Base-by-base conservation (phyloP, 1,284 basidiomycete species). In the Trametes pubescens region DNA sequence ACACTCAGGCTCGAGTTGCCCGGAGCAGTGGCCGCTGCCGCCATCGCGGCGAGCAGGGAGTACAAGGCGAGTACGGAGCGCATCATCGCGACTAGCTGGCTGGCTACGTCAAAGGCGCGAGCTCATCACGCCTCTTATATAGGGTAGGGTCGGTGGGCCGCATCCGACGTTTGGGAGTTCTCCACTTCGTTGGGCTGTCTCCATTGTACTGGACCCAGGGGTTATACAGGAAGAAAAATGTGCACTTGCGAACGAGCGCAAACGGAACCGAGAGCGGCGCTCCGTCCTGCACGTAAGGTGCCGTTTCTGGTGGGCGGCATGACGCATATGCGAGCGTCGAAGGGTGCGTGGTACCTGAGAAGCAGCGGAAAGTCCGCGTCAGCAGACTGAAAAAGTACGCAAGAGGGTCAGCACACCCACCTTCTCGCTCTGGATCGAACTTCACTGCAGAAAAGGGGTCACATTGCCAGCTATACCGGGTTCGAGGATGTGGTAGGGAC, bases 361-460 rank as follows among this genome's bases (percentile, higher is more conserved):
- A 48, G 51, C 10, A 53, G 14, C 22, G 5, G 2, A 26, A 37
- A 34, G 44, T 16, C 21, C 37, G 22, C 32, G 44, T 61, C 37
- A 61, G 60, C 53, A 40, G 34, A 34, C n/a, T 2, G n/a, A 14
- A 38, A 14, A 35, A 13, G 21, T 21, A n/a, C 13, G 11, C 29
- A 10, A 37, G 40, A 32, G 29, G 60, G 53, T 56, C 60, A 61
- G 46, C 38, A 56, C 53, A 61, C 60, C 60, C 29, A 61, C 60
- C 60, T 61, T 61, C 47, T 51, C 47, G 24, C 44, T 16, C 22
- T 14, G 48, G 44, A n/a, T 7, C 24, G 4, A 48, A n/a, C 24
- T 57, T 22, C 56, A 43, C 26, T 34, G 18, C 22, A 46, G 43
- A 34, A 26, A 18, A 4, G 22, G 5, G 43, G 46, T 54, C 59